A percentile compares a stretch with the other conserved stretches of the same genome.
Evolutionary conservation across 2,329 filamentous ascomycete genomes (phyloP).

Genomic region (Diplodia sapinea): DNA sequence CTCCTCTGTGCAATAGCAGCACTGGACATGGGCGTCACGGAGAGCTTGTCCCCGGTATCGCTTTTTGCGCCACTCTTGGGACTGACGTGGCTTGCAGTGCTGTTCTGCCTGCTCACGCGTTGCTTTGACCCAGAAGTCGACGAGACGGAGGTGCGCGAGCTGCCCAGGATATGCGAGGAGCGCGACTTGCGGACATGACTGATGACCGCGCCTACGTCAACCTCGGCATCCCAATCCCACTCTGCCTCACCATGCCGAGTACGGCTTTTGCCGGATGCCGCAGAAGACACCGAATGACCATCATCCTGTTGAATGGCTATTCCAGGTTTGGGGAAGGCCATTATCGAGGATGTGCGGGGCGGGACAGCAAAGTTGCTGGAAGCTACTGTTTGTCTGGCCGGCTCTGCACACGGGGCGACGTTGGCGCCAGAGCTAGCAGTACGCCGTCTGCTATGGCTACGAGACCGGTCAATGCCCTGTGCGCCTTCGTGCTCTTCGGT

Average conservation of each 20-base stretch:
- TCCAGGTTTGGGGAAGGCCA: not conserved
- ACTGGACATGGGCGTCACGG: not conserved
- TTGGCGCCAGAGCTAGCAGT: conserved; percentile 45
- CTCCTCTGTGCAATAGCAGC: conserved; percentile 36
- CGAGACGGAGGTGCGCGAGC: conserved; percentile 3
- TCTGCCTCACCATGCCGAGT: not conserved
- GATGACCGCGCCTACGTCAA: conserved; percentile 19
- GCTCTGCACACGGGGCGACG: conserved; percentile 35
- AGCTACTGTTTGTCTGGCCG: not conserved
- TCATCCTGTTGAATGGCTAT: not conserved
- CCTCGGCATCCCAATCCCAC: conserved; percentile 8
- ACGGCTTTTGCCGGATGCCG: not conserved
- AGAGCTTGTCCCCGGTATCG: conserved; percentile 1
- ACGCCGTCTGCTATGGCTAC: conserved; percentile 41
- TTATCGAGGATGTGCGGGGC: not conserved
- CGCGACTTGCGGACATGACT: conserved; percentile 18
- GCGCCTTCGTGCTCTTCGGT: not conserved
- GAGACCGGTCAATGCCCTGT: not conserved
- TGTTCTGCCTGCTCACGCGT: conserved; percentile 21
- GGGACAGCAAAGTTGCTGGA: not conserved
- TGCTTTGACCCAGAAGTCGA: not conserved
- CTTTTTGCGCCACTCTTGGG: conserved; percentile 7
- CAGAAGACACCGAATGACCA: conserved; percentile 38
- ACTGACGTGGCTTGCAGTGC: conserved; percentile 18
- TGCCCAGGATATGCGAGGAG: conserved; percentile 8